Conservation (phyloP, 169 alveolate genomes). For the Plasmodium coatneyi region DNA sequence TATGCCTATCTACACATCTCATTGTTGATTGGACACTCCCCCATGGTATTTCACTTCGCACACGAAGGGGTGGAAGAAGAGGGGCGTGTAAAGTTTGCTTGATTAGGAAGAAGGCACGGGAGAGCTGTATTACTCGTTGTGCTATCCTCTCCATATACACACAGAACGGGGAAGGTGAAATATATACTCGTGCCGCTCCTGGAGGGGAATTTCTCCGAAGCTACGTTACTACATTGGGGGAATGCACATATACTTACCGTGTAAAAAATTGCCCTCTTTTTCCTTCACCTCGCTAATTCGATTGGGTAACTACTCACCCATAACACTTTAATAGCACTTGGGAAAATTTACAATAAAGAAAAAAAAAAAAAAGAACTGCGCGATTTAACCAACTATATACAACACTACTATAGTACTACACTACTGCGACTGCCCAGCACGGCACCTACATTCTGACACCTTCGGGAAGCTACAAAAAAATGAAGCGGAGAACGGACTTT, state of each 20-base stretch:
- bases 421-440: background rate
- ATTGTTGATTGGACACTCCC: background rate
- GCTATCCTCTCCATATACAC: background rate
- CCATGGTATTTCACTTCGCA: background rate
- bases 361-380: background rate
- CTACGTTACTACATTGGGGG: background rate
- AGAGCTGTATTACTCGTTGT: background rate
- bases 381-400: background rate
- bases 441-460: background rate
- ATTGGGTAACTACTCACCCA: background rate
- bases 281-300: background rate
- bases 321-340: background rate
- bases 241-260: background rate
- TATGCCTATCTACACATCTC: background rate
- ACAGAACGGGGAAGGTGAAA: background rate
- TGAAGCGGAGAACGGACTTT: slow-evolving; percentile 61
- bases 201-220: background rate
- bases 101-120: background rate
- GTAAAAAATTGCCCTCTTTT: background rate
- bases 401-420: background rate
- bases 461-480: background rate
- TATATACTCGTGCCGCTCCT: background rate
- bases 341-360: background rate
- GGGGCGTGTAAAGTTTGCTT: background rate
- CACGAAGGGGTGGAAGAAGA: background rate